These are phyloP conservation scores for Cercospora sp. DNA, from an alignment of 2,329 filamentous ascomycete genomes.

Conservation along the genomic window DNA sequence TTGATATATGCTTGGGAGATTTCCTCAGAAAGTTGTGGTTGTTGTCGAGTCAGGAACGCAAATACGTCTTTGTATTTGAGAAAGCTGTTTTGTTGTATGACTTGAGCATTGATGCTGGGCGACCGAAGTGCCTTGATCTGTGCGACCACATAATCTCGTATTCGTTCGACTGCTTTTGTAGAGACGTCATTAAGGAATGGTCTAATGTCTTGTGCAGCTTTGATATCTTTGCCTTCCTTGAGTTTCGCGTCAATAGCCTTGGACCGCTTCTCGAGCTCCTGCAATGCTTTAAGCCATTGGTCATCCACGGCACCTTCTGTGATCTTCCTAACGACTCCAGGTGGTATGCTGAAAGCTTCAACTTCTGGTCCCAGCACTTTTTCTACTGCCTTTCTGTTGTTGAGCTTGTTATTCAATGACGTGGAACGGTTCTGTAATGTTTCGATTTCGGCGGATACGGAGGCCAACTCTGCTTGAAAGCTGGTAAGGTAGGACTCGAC, in stretches of 20 bases:
- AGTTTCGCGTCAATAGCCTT: constrained; percentile 68
- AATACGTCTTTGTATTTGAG: constrained; percentile 86
- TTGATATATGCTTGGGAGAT: constrained; percentile 94
- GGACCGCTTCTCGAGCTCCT: constrained; percentile 78
- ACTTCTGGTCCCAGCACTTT: constrained; percentile 83
- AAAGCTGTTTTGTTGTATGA: constrained; percentile 92
- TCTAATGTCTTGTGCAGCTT: constrained; percentile 78
- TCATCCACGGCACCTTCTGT: constrained; percentile 88
- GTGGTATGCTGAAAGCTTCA: constrained; percentile 87
- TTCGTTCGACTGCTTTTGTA: constrained; percentile 86
- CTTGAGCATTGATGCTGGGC: constrained; percentile 94
- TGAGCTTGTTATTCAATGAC: constrained; percentile 76
- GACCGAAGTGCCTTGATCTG: constrained; percentile 93
- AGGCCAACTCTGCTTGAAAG: constrained; percentile 89
- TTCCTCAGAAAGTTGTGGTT: constrained; percentile 80
- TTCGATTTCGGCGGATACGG: constrained; percentile 93
- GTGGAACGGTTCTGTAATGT: constrained; percentile 83
- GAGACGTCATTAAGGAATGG: constrained; percentile 83
- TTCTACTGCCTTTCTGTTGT: constrained; percentile 87
- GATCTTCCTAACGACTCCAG: constrained; percentile 78
- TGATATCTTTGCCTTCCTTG: constrained; percentile 63
- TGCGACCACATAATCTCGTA: constrained; percentile 88
- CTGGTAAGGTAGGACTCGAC: constrained; percentile 90
- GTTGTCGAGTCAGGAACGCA: constrained; percentile 78
- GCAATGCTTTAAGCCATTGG: constrained; percentile 77